A percentile compares a stretch with the other conserved stretches of the same genome.
phyloP scores from a whole-genome alignment of 2,329 filamentous ascomycete genomes.

The Alternaria ventricosa region DNA sequence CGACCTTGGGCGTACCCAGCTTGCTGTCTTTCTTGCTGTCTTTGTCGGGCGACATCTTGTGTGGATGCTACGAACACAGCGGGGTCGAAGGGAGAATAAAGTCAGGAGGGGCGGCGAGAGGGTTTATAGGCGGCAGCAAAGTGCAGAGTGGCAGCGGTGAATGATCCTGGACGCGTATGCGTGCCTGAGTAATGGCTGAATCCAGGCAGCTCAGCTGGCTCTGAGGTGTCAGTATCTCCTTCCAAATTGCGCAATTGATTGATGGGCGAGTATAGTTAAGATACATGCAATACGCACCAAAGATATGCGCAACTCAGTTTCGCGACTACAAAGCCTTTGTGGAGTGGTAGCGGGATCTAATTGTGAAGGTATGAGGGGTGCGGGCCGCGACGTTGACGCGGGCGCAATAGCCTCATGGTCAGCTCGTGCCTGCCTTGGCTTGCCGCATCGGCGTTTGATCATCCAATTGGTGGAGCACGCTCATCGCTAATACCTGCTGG shows the following conservation, averaged over 20 bases:
- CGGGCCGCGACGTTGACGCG: conserved; percentile 24
- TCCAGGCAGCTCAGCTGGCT: conserved; percentile 23
- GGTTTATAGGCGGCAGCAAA: background rate
- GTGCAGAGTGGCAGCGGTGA: background rate
- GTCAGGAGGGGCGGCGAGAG: background rate
- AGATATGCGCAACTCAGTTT: background rate
- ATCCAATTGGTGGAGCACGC: conserved; percentile 22
- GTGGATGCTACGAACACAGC: background rate
- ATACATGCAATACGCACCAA: background rate
- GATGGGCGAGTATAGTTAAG: background rate
- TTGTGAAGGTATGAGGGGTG: conserved; percentile 10
- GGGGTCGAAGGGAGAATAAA: background rate
- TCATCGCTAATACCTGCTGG: conserved; percentile 3
- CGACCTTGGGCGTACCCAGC: conserved; percentile 40
- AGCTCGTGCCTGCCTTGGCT: conserved; percentile 29
- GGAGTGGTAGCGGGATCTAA: conserved; percentile 10
- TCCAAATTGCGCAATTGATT: background rate
- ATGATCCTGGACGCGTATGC: background rate
- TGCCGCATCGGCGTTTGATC: conserved; percentile 29
- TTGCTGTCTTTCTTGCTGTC: conserved; percentile 39
- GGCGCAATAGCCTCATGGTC: conserved; percentile 18
- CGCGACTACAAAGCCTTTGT: background rate
- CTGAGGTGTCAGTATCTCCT: conserved; percentile 11
- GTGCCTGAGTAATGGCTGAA: conserved; percentile 3
- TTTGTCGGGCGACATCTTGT: conserved; percentile 24